Evolutionary conservation across 1,139 yeast genomes (phyloP), one percentile per base, ranked within the genome.

Genomic region (Pichia norvegensis): DNA sequence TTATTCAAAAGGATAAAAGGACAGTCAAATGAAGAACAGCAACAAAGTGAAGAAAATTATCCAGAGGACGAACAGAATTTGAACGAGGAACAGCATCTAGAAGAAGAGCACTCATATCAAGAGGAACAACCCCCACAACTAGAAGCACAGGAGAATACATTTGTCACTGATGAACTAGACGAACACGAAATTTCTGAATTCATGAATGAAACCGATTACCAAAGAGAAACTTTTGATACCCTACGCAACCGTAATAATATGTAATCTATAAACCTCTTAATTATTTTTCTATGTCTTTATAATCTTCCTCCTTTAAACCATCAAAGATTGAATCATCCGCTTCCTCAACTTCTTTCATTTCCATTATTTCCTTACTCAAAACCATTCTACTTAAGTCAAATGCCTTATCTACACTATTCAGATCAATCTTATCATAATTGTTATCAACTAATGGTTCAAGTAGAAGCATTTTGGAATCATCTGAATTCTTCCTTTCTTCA

Each of bases 221-320:
- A 41, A 42, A 43, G 38, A 37, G 45, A 40, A 38, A 45, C 42
- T 4, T 17, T 37, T 11, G 31, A 43, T 20, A 46, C 43, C 11
- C 29, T 46, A 17, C 40, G 38, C 14, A 46, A 40, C 6, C 42
- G 42, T 27, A 19, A 33, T 8, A n/a, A 33, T 16, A 19, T 16
- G 7, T 11, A 8, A 16, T 29, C 14, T 19, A 35, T 20, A 19
- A 20, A 20, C 6, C 8, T 29, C 33, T 29, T 29, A 6, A 5
- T 13, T 7, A 53, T 10, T 48, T 46, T 16, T 46, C 40, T 7
- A 47, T 33, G 3, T 42, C 43, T 19, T 52, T 51, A 37, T 47
- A 53, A 44, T 55, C 59, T 4, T 45, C 42, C 6, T 36, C 21
- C 27, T 51, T 43, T 17, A 55, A 46, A 2, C 55, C 58, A 13